Conservation (phyloP, 305 asterid species). For the Coffea humblotiana region DNA sequence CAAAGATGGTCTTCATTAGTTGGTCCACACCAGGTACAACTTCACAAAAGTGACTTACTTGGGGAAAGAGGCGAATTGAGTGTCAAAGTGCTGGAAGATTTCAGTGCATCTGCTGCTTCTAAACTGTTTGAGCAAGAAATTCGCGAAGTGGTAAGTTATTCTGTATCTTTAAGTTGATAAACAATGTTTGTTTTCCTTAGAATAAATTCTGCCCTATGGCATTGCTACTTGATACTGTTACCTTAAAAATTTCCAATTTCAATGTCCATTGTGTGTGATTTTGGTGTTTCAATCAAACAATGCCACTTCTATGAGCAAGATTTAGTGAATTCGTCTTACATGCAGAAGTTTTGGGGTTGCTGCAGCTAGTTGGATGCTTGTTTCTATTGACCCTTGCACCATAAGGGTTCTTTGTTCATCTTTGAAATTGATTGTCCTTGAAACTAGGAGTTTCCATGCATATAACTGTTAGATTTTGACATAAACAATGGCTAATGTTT, state of each 20-base stretch:
- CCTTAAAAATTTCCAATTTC: not conserved
- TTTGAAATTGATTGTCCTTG: not conserved
- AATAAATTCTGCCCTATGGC: not conserved
- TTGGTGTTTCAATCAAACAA: not conserved
- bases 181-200: not conserved
- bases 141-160: conserved; percentile 73
- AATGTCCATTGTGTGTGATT: not conserved
- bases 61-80: conserved; percentile 53
- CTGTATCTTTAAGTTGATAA: not conserved
- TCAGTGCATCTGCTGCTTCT: conserved; percentile 91
- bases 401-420: not conserved
- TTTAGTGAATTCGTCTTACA: not conserved
- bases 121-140: conserved; percentile 93
- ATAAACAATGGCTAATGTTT: conserved; percentile 15
- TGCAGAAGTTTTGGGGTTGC: not conserved
- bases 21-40: conserved; percentile 43
- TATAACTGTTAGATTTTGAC: not conserved
- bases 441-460: not conserved
- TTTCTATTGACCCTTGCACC: not conserved
- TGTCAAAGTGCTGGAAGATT: conserved; percentile 56
- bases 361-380: not conserved
- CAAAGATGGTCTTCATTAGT: conserved; percentile 67
- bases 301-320: not conserved
- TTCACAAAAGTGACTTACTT: conserved; percentile 50
- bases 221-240: not conserved